Conservation (phyloP, 75 land plant species). For the Cunninghamia lanceolata region DNA sequence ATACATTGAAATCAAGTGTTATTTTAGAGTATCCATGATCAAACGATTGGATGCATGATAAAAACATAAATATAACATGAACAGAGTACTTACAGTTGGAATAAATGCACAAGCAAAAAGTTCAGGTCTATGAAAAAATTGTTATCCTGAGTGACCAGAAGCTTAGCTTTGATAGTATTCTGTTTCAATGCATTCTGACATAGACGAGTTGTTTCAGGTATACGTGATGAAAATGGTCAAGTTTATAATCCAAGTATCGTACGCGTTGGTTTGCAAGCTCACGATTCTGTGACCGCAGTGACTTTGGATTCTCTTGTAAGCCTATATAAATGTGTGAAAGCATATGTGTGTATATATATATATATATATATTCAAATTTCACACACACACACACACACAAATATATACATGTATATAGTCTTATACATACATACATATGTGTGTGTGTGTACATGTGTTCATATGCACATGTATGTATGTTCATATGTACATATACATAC, state of each 20-base stretch:
- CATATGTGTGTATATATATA: neutral
- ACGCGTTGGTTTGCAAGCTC: constrained; percentile 86
- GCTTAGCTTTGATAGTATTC: neutral
- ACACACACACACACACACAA: too few species aligned
- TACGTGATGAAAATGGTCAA: constrained; percentile 86
- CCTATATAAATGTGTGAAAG: neutral
- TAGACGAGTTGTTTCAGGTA: constrained; percentile 40
- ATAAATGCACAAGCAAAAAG: neutral
- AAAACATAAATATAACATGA: neutral
- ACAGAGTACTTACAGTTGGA: neutral
- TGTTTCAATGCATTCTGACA: neutral
- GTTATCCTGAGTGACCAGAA: constrained; percentile 6
- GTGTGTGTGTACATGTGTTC: too few species aligned
- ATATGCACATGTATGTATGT: too few species aligned
- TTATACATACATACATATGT: too few species aligned
- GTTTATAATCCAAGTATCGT: constrained; percentile 87
- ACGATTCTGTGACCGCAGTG: constrained; percentile 85
- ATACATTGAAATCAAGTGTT: neutral
- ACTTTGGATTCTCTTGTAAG: constrained; percentile 93
- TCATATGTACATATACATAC: too few species aligned
- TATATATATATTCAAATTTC: too few species aligned
- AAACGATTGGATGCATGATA: neutral
- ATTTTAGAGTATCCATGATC: neutral
- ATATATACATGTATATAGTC: too few species aligned
- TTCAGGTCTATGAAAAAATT: neutral